Evolutionary conservation across 371 early-diverging fungal species (phyloP), one percentile per base, ranked within the genome.

Genomic region (Mortierella sp.): DNA sequence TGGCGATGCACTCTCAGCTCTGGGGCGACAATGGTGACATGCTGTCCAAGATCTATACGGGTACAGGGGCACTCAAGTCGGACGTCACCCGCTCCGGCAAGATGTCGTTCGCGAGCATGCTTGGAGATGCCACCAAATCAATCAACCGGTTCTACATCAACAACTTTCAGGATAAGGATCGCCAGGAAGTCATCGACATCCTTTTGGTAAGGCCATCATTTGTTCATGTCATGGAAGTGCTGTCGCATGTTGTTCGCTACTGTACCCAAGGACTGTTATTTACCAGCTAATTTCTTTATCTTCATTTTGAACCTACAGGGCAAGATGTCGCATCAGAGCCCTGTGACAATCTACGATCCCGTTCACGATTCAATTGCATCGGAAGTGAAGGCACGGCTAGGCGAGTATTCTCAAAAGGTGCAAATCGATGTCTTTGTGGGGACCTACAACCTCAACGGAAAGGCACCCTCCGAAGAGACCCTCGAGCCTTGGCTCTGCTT

Each of bases 1-100:
- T 88, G 44, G 53, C 86, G 51, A 82, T 83, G 8, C 94, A 93
- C 83, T 92, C 92, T 3, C 91, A 94, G 64, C 82, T 98, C n/a
- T 99, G 98, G 98, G 97, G 96, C 3, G 94, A 96, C 77, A 98
- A 99, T 87, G 99, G 99, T 2, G 98, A 99, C 87, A 91, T 91
- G 59, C 86, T 99, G 3, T 97, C 98, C 37, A 93, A 93, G 61
- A 96, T 98, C 40, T 99, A 99, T 88, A 95, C 99, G 3, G 99
- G 99, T 21, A 99, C 99, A 43, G 97, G 97, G 5, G 99, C 99
- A 9, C 90, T 99, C 5, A 98, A 98, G 79, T 95, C 97, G 2
- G 94, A 96, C 8, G 94, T 96, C 59, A 98, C 99, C 0, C 89
- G 96, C 40, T 94, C 96, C 5, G 99, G 98, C 54, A 98, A 98